Conservation (phyloP, 2,329 filamentous ascomycete genomes). For the Fusarium dlaminii region DNA sequence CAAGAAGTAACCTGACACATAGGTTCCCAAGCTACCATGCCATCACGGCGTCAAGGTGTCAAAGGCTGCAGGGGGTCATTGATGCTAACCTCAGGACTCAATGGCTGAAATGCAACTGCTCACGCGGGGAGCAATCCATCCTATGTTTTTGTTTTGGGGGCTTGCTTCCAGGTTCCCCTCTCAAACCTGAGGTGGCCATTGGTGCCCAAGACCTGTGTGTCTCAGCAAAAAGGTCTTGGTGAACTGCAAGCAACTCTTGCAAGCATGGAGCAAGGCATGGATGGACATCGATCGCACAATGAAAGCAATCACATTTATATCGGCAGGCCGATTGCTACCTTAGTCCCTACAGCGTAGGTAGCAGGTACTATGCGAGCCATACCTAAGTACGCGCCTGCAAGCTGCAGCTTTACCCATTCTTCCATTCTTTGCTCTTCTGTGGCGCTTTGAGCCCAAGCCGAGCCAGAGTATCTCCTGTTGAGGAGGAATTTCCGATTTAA, state of each 20-base stretch:
- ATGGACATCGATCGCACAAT: conserved; percentile 8
- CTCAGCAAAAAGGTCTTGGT: not conserved
- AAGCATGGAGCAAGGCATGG: not conserved
- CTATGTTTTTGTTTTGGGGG: not conserved
- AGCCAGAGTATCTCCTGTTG: not conserved
- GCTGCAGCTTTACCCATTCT: conserved; percentile 15
- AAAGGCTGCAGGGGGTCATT: conserved; percentile 4
- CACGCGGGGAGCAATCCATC: conserved; percentile 20
- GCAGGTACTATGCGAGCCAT: not conserved
- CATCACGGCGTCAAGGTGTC: conserved; percentile 9
- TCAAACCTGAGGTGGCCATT: conserved; percentile 1
- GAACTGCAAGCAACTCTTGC: conserved; percentile 28
- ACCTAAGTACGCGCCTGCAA: not conserved
- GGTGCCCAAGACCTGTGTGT: not conserved
- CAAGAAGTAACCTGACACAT: not conserved
- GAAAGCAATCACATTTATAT: conserved; percentile 21
- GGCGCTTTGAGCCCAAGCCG: not conserved
- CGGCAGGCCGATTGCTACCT: not conserved
- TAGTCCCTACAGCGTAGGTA: not conserved
- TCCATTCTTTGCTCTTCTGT: conserved; percentile 8
- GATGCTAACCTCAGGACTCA: not conserved
- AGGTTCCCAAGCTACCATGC: not conserved
- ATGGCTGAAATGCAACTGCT: conserved; percentile 21
- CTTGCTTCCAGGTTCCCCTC: conserved; percentile 8
- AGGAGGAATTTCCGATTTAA: not conserved